Percentiles rank a stretch among this genome's conserved stretches.
phyloP scores from a whole-genome alignment of 192 early-diverging fungal genomes.

The Bifiguratus adelaidae region DNA sequence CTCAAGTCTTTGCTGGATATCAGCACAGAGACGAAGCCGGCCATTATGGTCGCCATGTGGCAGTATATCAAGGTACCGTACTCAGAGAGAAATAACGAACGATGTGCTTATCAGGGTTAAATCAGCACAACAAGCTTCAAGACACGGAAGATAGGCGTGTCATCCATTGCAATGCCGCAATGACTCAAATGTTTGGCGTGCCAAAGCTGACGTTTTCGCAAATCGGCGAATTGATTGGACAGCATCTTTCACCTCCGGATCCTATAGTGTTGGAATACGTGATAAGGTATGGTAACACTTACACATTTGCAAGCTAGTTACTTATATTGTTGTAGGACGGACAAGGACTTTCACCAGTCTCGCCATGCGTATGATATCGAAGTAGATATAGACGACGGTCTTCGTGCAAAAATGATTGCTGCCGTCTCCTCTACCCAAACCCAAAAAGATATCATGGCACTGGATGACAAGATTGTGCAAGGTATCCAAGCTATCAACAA shows the following conservation, averaged over 20 bases:
- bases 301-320: neutral
- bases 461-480: slow-evolving; percentile 62
- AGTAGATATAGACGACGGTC: slow-evolving; percentile 74
- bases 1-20: slow-evolving; percentile 72
- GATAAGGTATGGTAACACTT: slow-evolving; percentile 42
- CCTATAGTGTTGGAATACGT: slow-evolving; percentile 89
- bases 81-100: neutral
- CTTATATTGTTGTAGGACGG: slow-evolving; percentile 29
- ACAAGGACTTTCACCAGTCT: slow-evolving; percentile 65
- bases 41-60: slow-evolving; percentile 84
- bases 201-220: slow-evolving; percentile 66
- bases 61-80: slow-evolving; percentile 85
- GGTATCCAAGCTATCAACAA: slow-evolving; percentile 80
- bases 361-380: slow-evolving; percentile 85
- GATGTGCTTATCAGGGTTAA: neutral
- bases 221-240: slow-evolving; percentile 69
- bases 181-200: slow-evolving; percentile 59
- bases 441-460: slow-evolving; percentile 25
- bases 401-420: slow-evolving; percentile 44
- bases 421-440: slow-evolving; percentile 29
- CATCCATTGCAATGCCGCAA: slow-evolving; percentile 71
- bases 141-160: slow-evolving; percentile 80
- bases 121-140: slow-evolving; percentile 74
- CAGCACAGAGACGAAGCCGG: slow-evolving; percentile 56
- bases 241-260: slow-evolving; percentile 66